Conservation (phyloP, 1,284 basidiomycete species). For the Hymenochaete sp. region DNA sequence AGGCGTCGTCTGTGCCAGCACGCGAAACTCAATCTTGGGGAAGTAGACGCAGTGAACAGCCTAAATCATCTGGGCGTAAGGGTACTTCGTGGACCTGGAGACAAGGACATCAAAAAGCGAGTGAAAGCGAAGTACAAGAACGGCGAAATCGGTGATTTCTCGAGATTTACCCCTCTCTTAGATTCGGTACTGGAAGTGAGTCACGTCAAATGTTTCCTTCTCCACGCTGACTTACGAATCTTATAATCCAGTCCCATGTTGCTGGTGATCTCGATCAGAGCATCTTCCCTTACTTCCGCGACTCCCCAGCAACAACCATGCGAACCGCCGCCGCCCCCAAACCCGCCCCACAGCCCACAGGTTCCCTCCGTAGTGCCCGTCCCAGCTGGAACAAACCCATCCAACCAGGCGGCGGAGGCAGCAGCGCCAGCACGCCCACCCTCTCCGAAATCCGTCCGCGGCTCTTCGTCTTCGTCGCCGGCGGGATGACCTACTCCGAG, state of each 20-base stretch:
- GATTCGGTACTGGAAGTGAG: constrained; percentile 84
- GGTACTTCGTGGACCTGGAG: constrained; percentile 64
- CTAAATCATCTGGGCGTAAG: constrained; percentile 77
- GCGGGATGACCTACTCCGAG: constrained; percentile 96
- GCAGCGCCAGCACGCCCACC: not conserved
- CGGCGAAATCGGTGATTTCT: constrained; percentile 93
- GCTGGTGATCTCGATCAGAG: constrained; percentile 68
- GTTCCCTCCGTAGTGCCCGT: constrained; percentile 76
- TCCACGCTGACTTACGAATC: not conserved
- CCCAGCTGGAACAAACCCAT: constrained; percentile 79
- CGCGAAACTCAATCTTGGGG: constrained; percentile 80
- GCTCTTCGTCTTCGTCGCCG: constrained; percentile 88
- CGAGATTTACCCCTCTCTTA: constrained; percentile 84
- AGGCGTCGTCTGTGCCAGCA: constrained; percentile 92
- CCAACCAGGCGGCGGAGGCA: constrained; percentile 37
- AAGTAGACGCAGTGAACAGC: constrained; percentile 93
- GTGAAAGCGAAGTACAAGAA: constrained; percentile 64
- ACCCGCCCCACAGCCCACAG: constrained; percentile 42
- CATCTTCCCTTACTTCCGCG: constrained; percentile 87
- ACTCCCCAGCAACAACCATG: constrained; percentile 56
- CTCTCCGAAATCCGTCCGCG: constrained; percentile 66
- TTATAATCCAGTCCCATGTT: constrained; percentile 62
- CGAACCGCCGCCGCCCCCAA: constrained; percentile 33
- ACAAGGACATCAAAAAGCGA: constrained; percentile 71
- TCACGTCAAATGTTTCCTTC: constrained; percentile 16